Conservation (phyloP, 345 rosid species). For the Bruguiera sexangula region DNA sequence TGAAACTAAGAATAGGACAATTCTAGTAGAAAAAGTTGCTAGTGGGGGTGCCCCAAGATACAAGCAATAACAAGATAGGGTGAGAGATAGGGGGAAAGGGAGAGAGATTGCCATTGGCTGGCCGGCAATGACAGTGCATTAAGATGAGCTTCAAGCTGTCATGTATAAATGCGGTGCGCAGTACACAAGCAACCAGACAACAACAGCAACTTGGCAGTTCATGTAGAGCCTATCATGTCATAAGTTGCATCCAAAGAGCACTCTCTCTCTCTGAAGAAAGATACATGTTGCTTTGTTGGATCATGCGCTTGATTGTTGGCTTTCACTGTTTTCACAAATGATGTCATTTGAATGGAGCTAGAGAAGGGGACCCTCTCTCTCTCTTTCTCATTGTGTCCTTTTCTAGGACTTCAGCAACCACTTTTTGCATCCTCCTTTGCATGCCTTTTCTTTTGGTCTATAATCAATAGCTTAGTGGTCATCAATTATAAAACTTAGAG, state of each 20-base stretch:
- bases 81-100: no score
- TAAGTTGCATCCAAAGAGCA: background rate
- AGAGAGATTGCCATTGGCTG: no score
- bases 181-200: no score
- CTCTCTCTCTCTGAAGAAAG: background rate
- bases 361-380: background rate
- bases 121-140: background rate
- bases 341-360: background rate
- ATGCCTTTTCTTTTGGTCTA: no score
- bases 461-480: no score
- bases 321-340: constrained; percentile 23
- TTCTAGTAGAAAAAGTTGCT: no score
- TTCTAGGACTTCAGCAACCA: background rate
- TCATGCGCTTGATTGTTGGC: constrained; percentile 31
- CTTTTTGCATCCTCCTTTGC: no score
- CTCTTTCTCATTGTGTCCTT: no score
- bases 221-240: background rate
- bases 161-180: background rate
- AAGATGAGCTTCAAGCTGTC: background rate
- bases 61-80: no score
- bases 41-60: no score
- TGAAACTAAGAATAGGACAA: no score
- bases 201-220: constrained; percentile 3
- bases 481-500: no score
- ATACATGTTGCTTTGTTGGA: constrained; percentile 11